phyloP scores from a whole-genome alignment of 345 rosid species.

The Cardiospermum halicacabum region DNA sequence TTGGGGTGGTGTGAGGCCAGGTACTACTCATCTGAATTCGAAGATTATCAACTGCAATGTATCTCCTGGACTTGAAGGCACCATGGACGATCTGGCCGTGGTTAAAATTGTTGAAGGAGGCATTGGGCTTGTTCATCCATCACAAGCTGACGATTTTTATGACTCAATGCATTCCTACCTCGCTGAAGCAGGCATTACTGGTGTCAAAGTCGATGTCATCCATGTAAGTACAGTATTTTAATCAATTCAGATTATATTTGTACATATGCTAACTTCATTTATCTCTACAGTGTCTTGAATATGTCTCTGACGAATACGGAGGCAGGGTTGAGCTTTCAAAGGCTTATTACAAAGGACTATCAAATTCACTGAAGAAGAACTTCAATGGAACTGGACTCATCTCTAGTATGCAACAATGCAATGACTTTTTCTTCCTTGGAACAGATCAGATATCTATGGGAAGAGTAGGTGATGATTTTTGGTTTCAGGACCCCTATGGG shows the following conservation, averaged over 20 bases:
- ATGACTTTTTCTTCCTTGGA: slow-evolving; percentile 86
- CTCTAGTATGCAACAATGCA: slow-evolving; percentile 92
- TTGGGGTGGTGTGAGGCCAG: slow-evolving; percentile 87
- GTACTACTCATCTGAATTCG: slow-evolving; percentile 40
- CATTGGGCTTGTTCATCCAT: slow-evolving; percentile 70
- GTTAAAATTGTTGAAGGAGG: slow-evolving; percentile 66
- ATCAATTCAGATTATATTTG: background rate
- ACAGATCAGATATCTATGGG: slow-evolving; percentile 77
- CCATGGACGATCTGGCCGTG: slow-evolving; percentile 81
- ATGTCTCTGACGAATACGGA: slow-evolving; percentile 64
- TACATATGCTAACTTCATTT: slow-evolving; percentile 15
- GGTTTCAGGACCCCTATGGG: slow-evolving; percentile 90
- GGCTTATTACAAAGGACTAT: slow-evolving; percentile 56
- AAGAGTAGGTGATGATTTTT: slow-evolving; percentile 98
- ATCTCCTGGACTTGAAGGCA: slow-evolving; percentile 56
- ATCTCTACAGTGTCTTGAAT: slow-evolving; percentile 52
- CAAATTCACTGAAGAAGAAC: slow-evolving; percentile 63
- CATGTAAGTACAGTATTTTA: slow-evolving; percentile 43
- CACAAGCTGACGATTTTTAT: slow-evolving; percentile 56
- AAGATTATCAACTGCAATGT: slow-evolving; percentile 37
- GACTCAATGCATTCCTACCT: slow-evolving; percentile 86
- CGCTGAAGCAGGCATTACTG: slow-evolving; percentile 59
- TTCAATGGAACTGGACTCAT: slow-evolving; percentile 70
- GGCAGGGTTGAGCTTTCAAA: slow-evolving; percentile 83
- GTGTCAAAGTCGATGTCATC: slow-evolving; percentile 79